A percentile compares a stretch with the other conserved stretches of the same genome.
phyloP scores from a whole-genome alignment of 2,329 filamentous ascomycete species.

The Apiospora pterosperma region DNA sequence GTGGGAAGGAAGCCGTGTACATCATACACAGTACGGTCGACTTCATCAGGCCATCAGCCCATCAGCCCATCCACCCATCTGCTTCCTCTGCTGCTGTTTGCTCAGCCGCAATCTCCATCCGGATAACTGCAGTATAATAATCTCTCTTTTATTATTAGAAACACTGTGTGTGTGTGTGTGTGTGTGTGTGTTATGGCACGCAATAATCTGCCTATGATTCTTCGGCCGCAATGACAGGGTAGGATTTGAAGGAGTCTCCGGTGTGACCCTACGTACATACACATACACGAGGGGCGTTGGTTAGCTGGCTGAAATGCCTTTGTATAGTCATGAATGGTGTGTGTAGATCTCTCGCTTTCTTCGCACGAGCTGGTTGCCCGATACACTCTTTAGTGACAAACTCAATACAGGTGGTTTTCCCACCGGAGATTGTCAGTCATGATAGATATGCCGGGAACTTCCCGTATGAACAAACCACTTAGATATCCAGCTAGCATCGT shows the following conservation, averaged over 20 bases:
- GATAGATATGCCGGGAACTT: neutral
- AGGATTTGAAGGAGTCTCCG: neutral
- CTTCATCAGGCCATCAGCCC: neutral
- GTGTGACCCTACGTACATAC: neutral
- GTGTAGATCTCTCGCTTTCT: neutral
- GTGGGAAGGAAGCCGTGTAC: too few species aligned
- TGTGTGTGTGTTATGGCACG: neutral
- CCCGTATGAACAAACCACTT: neutral
- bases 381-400: neutral
- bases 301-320: too few species aligned
- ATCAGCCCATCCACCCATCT: neutral
- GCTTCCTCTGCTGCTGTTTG: too few species aligned
- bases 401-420: neutral
- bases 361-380: neutral
- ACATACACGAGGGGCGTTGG: too few species aligned
- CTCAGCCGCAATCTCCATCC: neutral
- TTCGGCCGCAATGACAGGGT: neutral
- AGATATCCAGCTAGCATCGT: neutral
- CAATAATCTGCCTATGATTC: neutral
- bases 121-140: neutral
- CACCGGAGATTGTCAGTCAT: neutral
- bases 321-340: neutral
- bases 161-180: neutral
- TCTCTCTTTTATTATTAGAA: neutral
- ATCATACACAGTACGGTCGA: neutral